A percentile compares a stretch with the other conserved stretches of the same genome.
phyloP scores from a whole-genome alignment of 164 flowering plant genomes.

The Umbilicus rupestris region DNA sequence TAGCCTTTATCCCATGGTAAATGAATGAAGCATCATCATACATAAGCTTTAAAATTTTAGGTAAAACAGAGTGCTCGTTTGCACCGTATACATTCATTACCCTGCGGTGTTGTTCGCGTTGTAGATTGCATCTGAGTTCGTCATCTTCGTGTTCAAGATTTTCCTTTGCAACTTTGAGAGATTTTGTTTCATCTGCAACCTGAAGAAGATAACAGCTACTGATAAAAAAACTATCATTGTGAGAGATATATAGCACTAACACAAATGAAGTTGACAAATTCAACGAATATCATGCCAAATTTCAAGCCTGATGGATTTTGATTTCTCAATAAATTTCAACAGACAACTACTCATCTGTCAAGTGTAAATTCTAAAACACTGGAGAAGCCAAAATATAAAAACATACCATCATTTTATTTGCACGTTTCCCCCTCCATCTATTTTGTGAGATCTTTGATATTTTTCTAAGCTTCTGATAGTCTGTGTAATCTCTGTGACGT shows the following conservation, averaged over 20 bases:
- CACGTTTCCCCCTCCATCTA: constrained; percentile 49
- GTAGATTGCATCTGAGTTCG: constrained; percentile 26
- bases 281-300: too few species aligned
- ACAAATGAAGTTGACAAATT: too few species aligned
- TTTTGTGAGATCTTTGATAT: constrained; percentile 51
- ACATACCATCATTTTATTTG: neutral
- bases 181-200: constrained; percentile 25
- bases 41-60: neutral
- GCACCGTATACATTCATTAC: constrained; percentile 16
- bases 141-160: constrained; percentile 29
- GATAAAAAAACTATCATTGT: neutral
- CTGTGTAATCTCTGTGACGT: constrained; percentile 35
- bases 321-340: too few species aligned
- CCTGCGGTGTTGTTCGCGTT: constrained; percentile 30
- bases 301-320: too few species aligned
- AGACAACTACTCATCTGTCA: neutral
- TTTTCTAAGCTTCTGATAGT: constrained; percentile 47
- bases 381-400: neutral
- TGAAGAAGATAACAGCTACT: constrained; percentile 16
- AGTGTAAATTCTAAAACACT: neutral
- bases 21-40: neutral
- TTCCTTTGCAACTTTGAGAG: constrained; percentile 25
- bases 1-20: too few species aligned
- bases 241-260: neutral
- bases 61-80: neutral